Evolutionary conservation across 1,139 yeast genomes (phyloP).

Genomic region (Taphrina populina): DNA sequence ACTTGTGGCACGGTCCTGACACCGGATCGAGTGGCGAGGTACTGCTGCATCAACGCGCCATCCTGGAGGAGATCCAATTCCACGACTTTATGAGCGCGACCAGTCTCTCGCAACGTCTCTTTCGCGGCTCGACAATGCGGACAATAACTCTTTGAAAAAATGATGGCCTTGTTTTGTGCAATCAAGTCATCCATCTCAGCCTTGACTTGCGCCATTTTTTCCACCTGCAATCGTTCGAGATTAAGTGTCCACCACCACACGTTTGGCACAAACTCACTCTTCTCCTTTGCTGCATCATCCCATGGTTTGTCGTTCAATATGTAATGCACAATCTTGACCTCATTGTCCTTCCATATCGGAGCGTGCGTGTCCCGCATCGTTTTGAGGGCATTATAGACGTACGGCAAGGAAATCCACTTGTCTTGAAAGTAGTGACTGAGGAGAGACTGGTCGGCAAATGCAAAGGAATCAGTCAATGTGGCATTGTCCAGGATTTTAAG

Average conservation of each 20-base stretch:
- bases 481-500: slow-evolving; percentile 47
- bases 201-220: slow-evolving; percentile 7
- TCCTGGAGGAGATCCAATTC: slow-evolving; percentile 20
- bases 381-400: slow-evolving; percentile 56
- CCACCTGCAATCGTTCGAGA: slow-evolving; percentile 36
- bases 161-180: slow-evolving; percentile 7
- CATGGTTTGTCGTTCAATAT: slow-evolving; percentile 56
- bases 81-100: slow-evolving; percentile 1
- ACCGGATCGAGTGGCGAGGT: slow-evolving; percentile 2
- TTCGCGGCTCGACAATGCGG: slow-evolving; percentile 25
- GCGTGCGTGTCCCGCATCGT: slow-evolving; percentile 51
- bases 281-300: slow-evolving; percentile 45
- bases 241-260: slow-evolving; percentile 49
- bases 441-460: slow-evolving; percentile 60
- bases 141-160: slow-evolving; percentile 24
- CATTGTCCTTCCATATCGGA: slow-evolving; percentile 51
- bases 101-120: background rate
- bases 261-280: slow-evolving; percentile 42
- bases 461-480: slow-evolving; percentile 48
- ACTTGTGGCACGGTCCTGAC: slow-evolving; percentile 29
- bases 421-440: slow-evolving; percentile 54
- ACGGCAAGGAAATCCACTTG: slow-evolving; percentile 54
- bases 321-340: slow-evolving; percentile 57
- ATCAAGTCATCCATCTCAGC: slow-evolving; percentile 1
- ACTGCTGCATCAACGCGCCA: slow-evolving; percentile 14